These are phyloP conservation scores for Wickerhamomyces alni DNA, from an alignment of 805 yeast species.

Conservation along the genomic window DNA sequence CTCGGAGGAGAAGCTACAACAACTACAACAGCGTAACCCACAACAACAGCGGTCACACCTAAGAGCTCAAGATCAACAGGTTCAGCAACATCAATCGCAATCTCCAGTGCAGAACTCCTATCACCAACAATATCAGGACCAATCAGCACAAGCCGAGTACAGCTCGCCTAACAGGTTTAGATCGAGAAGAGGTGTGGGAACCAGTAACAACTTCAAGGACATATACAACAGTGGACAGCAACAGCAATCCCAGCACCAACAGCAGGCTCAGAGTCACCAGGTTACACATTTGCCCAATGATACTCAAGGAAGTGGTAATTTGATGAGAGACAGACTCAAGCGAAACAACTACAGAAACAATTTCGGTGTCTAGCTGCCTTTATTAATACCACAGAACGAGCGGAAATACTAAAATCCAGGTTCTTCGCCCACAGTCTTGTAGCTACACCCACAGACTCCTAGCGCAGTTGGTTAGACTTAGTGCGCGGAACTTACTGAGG, in stretches of 20 bases:
- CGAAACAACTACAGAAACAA: constrained; percentile 20
- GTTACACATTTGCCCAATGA: no score
- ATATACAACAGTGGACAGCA: constrained; percentile 9
- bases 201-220: constrained; percentile 14
- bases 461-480: no score
- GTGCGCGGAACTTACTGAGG: no score
- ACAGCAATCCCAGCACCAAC: constrained; percentile 1
- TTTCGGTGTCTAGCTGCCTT: constrained; percentile 10
- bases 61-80: no score
- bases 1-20: constrained; percentile 9
- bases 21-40: constrained; percentile 4
- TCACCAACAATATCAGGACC: no score
- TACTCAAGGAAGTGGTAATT: neutral
- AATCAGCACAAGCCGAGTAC: no score
- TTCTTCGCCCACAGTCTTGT: no score
- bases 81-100: no score
- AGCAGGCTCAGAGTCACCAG: no score
- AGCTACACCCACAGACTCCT: no score
- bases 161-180: constrained; percentile 4
- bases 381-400: neutral
- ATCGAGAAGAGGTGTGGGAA: constrained; percentile 7
- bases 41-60: constrained; percentile 3
- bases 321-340: constrained; percentile 21
- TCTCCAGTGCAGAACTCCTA: no score
- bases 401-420: neutral